Evolutionary conservation across 495 filamentous ascomycete genomes (phyloP).

Genomic region (Neurospora sp.): DNA sequence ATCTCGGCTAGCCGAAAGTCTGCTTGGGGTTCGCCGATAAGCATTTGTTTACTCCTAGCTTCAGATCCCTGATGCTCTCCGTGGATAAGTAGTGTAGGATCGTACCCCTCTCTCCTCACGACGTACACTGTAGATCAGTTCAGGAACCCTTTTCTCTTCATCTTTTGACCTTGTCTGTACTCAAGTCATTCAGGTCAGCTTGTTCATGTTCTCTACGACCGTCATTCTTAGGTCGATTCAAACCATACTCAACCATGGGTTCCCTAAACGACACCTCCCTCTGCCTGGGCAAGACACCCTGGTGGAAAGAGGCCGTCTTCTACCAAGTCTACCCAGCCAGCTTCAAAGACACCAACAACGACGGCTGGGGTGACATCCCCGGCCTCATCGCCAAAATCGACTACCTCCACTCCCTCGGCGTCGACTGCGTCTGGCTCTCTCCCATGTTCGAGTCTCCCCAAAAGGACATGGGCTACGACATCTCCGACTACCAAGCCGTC

Average conservation of each 20-base stretch:
- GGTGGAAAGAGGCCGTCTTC: constrained; percentile 35
- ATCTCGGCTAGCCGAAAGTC: not conserved
- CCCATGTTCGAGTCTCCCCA: constrained; percentile 59
- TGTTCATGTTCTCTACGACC: not conserved
- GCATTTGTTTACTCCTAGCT: not conserved
- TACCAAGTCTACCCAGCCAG: constrained; percentile 53
- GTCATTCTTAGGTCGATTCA: not conserved
- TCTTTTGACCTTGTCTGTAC: not conserved
- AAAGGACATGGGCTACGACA: constrained; percentile 57
- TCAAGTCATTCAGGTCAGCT: not conserved
- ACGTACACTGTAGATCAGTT: not conserved
- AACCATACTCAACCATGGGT: not conserved
- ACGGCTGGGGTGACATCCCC: constrained; percentile 58
- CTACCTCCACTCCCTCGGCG: constrained; percentile 52
- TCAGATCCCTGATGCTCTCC: not conserved
- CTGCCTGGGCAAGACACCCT: not conserved
- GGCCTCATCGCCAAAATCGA: constrained; percentile 57
- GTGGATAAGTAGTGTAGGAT: not conserved
- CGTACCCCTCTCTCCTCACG: not conserved
- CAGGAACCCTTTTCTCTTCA: not conserved
- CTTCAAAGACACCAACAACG: constrained; percentile 56
- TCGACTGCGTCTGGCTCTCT: constrained; percentile 60
- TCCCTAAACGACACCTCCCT: not conserved
- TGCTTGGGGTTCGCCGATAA: not conserved
- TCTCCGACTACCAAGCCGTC: constrained; percentile 57